Percentiles rank a stretch among this genome's conserved stretches.
Conservation (phyloP, 2,329 filamentous ascomycete species). For the Erysiphe pulchra region DNA sequence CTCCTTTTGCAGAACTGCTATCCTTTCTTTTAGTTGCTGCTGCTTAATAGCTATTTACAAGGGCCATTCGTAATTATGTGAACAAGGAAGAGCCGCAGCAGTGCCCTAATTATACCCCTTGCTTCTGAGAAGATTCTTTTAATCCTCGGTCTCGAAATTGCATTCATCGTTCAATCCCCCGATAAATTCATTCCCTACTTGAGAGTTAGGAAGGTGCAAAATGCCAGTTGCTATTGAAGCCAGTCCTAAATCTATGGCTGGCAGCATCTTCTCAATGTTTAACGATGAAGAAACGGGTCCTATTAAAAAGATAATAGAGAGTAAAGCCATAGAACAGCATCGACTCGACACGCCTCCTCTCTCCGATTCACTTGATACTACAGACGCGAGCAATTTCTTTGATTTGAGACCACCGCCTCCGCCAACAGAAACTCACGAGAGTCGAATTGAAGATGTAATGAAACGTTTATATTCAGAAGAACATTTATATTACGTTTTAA, state of each 20-base stretch:
- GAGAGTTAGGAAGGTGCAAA: not conserved
- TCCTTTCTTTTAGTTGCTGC: too few relatives aligned
- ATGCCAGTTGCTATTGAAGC: not conserved
- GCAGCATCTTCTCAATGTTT: too few relatives aligned
- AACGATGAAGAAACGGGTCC: not conserved
- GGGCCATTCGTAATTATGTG: too few relatives aligned
- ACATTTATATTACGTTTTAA: constrained; percentile 6
- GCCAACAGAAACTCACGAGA: not conserved
- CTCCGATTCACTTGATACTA: not conserved
- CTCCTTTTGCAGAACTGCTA: too few relatives aligned
- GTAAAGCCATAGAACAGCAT: not conserved
- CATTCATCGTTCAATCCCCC: too few relatives aligned
- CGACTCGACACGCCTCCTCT: not conserved
- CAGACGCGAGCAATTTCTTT: not conserved
- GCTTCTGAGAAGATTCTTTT: too few relatives aligned
- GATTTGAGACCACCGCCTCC: not conserved
- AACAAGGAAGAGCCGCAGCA: too few relatives aligned
- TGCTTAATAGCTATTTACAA: too few relatives aligned
- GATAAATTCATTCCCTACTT: too few relatives aligned
- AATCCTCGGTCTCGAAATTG: too few relatives aligned
- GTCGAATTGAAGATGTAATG: constrained; percentile 4
- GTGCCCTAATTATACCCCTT: too few relatives aligned
- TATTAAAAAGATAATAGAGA: not conserved
- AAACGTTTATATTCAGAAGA: constrained; percentile 3
- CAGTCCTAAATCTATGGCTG: not conserved